Base-by-base conservation (phyloP, 495 filamentous ascomycete genomes). In the Annulohypoxylon stygium region DNA sequence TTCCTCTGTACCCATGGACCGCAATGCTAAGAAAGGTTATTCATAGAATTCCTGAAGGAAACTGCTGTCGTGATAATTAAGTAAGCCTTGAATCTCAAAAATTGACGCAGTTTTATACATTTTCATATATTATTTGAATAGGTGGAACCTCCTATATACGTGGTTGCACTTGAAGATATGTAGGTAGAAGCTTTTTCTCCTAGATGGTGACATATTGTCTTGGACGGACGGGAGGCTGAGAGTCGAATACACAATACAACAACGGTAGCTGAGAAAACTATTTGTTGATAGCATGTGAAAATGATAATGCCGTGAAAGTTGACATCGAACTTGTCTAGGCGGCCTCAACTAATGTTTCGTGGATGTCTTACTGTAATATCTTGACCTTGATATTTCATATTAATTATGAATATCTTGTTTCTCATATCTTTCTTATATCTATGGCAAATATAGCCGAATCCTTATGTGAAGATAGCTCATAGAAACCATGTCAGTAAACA, bases 131-230 rank as follows among this genome's bases (percentile, higher is more conserved):
- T 41, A 14, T 41, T 41, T 12, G 10, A 41, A 3, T 1, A 36
- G 20, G 20, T 36, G 3, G 10, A 36, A 36, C 6, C 34, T 36
- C 10, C 34, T 36, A 36, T 10, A 36, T 36, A 36, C 34, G 50
- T 53, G 50, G 11, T 26, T 33, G 25, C 4, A 4, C 11, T n/a
- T n/a, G 23, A 33, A 9, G 3, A 30, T 30, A 30, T 30, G 14
- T n/a, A 54, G 0, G 50, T 54, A 54, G 25, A 33, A 30, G 25
- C 4, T 30, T 33, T 10, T 25, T 54, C 7, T n/a, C 14, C 11
- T 14, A 9, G 2, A 54, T 33, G 50, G 33, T 54, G 63, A 57
- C 53, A 43, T 67, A 11, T 48, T 58, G 50, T 66, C 63, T 67
- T 25, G 37, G 23, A 18, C 23, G 14, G 18, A 45, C 18, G 14